Conservation (phyloP, 2,329 filamentous ascomycete genomes). For the Sclerotiophoma versabilis region DNA sequence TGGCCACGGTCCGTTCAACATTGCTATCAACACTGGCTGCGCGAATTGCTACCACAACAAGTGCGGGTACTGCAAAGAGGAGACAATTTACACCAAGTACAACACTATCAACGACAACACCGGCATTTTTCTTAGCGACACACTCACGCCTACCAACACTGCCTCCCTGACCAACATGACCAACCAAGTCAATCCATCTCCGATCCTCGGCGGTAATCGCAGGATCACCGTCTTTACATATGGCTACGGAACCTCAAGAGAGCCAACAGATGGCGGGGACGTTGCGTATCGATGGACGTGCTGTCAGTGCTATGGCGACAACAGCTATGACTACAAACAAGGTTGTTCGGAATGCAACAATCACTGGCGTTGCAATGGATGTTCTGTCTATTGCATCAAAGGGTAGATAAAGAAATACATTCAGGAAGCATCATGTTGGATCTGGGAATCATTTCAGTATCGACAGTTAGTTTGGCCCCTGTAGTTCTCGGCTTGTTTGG, state of each 20-base stretch:
- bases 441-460: no score
- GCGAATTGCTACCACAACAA: neutral
- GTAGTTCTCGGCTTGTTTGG: no score
- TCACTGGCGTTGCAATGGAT: neutral
- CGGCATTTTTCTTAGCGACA: neutral
- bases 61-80: neutral
- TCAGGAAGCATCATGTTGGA: no score
- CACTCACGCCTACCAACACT: neutral
- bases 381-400: neutral
- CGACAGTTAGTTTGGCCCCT: no score
- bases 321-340: neutral
- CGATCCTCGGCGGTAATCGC: neutral
- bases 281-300: constrained; percentile 2
- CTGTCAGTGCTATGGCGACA: neutral
- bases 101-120: neutral
- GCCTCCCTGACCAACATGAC: neutral
- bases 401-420: neutral
- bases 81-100: neutral
- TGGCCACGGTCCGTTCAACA: neutral
- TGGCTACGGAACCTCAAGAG: neutral
- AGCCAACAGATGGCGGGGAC: neutral
- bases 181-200: neutral
- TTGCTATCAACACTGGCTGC: neutral
- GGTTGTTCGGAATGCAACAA: constrained; percentile 1
- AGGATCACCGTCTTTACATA: neutral